Percentiles rank a stretch among this genome's conserved stretches.
phyloP scores from a whole-genome alignment of 495 filamentous ascomycete species.

The Xylaria grammica region DNA sequence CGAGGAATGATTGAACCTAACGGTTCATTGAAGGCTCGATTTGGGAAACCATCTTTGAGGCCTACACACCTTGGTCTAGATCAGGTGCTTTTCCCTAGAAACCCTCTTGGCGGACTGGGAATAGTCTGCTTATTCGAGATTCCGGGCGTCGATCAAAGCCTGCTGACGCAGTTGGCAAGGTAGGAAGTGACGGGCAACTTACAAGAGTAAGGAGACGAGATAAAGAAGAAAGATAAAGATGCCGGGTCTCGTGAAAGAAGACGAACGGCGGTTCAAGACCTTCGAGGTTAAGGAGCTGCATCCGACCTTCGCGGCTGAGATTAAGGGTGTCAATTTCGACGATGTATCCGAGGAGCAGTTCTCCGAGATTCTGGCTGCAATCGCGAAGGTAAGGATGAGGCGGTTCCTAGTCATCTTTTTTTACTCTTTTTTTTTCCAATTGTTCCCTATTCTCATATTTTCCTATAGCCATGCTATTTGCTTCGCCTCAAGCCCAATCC shows the following conservation, averaged over 20 bases:
- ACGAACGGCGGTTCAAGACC: slow-evolving; percentile 39
- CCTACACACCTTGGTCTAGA: too few species aligned
- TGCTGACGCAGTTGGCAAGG: too few species aligned
- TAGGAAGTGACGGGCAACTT: not conserved
- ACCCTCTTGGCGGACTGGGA: not conserved
- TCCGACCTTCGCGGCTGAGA: slow-evolving; percentile 61
- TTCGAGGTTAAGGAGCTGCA: slow-evolving; percentile 52
- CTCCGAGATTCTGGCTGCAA: slow-evolving; percentile 50
- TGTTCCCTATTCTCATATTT: too few species aligned
- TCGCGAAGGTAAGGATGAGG: slow-evolving; percentile 49
- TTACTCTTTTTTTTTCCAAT: not conserved
- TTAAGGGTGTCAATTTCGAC: slow-evolving; percentile 57
- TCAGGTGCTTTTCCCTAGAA: not conserved
- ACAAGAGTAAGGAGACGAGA: not conserved
- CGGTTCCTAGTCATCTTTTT: not conserved
- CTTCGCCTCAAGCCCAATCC: too few species aligned
- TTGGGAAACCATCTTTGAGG: too few species aligned
- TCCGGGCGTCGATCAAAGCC: not conserved
- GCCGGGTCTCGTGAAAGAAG: slow-evolving; percentile 30
- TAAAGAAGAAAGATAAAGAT: slow-evolving; percentile 22
- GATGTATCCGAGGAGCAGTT: slow-evolving; percentile 53
- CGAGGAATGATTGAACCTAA: slow-evolving; percentile 8
- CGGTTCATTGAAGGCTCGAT: too few species aligned
- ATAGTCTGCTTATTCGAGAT: not conserved
- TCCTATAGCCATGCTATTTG: too few species aligned